These are phyloP conservation scores for Leccinum disarticulatum DNA, from an alignment of 768 basidiomycete genomes.

Conservation along the genomic window DNA sequence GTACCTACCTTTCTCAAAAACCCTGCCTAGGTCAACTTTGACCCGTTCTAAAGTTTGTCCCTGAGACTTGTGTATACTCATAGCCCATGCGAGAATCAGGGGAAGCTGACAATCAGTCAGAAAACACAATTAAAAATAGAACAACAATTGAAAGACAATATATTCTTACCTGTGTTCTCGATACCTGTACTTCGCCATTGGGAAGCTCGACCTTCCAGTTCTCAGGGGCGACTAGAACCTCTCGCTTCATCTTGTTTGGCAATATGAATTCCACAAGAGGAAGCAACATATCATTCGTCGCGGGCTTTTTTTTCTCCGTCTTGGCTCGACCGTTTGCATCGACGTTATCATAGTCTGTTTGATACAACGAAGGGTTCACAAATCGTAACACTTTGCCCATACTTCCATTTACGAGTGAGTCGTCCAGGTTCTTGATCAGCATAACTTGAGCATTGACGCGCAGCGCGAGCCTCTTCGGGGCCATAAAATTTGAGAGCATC, in stretches of 20 bases:
- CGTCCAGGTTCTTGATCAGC: slow-evolving; percentile 94
- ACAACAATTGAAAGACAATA: slow-evolving; percentile 1
- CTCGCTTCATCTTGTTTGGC: slow-evolving; percentile 53
- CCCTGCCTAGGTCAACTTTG: slow-evolving; percentile 87
- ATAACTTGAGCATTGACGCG: slow-evolving; percentile 88
- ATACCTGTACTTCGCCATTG: slow-evolving; percentile 81
- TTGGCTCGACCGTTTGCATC: slow-evolving; percentile 37
- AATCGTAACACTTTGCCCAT: slow-evolving; percentile 87
- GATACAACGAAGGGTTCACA: slow-evolving; percentile 49
- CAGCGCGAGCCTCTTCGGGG: slow-evolving; percentile 64
- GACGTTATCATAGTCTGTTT: slow-evolving; percentile 40
- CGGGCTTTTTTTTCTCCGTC: slow-evolving; percentile 28
- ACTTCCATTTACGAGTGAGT: slow-evolving; percentile 89
- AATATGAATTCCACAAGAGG: slow-evolving; percentile 81
- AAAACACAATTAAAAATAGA: background rate
- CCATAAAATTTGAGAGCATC: slow-evolving; percentile 90
- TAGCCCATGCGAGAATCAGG: slow-evolving; percentile 92
- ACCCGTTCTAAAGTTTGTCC: slow-evolving; percentile 95
- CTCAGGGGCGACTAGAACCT: slow-evolving; percentile 65
- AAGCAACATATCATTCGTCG: slow-evolving; percentile 39
- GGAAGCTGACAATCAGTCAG: slow-evolving; percentile 56
- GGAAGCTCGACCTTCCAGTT: slow-evolving; percentile 86
- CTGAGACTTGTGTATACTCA: slow-evolving; percentile 98
- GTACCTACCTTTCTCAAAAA: slow-evolving; percentile 83
- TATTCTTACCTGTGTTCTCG: slow-evolving; percentile 67